Evolutionary conservation across 352 stramenopile species (phyloP), one percentile per base, ranked within the genome.

Genomic region (Phytophthora pistaciae): DNA sequence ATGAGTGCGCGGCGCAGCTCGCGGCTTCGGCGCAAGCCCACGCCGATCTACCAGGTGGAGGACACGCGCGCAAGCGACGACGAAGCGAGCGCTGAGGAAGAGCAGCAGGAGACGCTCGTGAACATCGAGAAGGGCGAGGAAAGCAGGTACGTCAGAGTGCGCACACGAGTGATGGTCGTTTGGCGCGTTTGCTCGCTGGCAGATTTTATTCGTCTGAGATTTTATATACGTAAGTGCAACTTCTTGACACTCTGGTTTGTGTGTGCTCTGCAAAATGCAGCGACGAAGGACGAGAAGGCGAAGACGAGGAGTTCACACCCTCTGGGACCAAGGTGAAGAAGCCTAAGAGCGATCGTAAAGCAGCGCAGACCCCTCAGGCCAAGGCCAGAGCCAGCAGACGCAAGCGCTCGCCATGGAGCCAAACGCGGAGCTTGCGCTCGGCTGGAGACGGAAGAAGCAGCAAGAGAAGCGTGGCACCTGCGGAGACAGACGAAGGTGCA

Each of bases 21-120:
- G 27, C 88, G 88, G 21, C 72, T 85, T 70, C 84, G 87, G 20
- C 87, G 78, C 56, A 85, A 83, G 74, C 88, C 88, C 29, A 91
- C 84, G 69, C 60, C 68, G 18, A 82, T 96, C 27, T 96, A 94
- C 72, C 78, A 90, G 60, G 84, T 93, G 56, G 78, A 87, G 56
- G 82, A 92, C 64, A 72, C 50, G 18, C 88, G 85, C 5, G 5
- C n/a, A 0, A 63, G 33, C 36, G 68, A 8, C 5, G 65, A 80
- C 5, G 73, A 83, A 3, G 46, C 65, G 9, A 66, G 70, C 3
- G 59, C 56, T 3, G 72, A 66, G 40, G 67, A 60, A 14, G 38
- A 74, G 27, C 49, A 77, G 7, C 64, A 79, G 3, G 67, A 71
- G 3, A 36, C 21, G 33, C n/a, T 27, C 0, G 64, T 75, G n/a